Percentiles rank a stretch among this genome's conserved stretches.
These are phyloP conservation scores for Saturnispora zaruensis DNA, from an alignment of 805 yeast genomes.

Conservation along the genomic window DNA sequence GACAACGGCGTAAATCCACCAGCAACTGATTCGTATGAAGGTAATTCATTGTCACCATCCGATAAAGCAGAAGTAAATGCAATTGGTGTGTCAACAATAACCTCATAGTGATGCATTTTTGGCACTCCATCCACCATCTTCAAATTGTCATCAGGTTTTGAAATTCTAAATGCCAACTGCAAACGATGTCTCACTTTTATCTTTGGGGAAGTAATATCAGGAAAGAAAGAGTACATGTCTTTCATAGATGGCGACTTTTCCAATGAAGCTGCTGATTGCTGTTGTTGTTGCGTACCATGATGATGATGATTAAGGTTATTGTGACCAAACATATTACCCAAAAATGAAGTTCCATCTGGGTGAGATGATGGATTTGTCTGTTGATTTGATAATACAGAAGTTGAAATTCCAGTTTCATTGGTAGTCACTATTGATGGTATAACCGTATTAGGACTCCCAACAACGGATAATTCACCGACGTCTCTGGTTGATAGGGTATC, in stretches of 20 bases:
- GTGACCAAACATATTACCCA: conserved; percentile 6
- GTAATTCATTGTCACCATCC: conserved; percentile 29
- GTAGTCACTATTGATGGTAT: conserved; percentile 6
- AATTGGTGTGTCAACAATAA: conserved; percentile 71
- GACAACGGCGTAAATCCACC: conserved; percentile 10
- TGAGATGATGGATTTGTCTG: background rate
- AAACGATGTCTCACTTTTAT: conserved; percentile 57
- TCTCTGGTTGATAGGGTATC: background rate
- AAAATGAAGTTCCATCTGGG: conserved; percentile 5
- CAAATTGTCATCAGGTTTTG: conserved; percentile 46
- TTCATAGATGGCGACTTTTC: conserved; percentile 6
- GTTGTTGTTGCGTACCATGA: background rate
- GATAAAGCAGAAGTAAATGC: conserved; percentile 39
- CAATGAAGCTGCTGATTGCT: background rate
- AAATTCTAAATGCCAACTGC: conserved; percentile 61
- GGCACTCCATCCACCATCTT: conserved; percentile 24
- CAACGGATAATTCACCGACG: conserved; percentile 1
- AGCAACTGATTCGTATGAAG: conserved; percentile 32
- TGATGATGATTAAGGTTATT: background rate
- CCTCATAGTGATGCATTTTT: conserved; percentile 67
- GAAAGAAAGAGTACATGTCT: conserved; percentile 33
- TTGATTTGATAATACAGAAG: conserved; percentile 2
- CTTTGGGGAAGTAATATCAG: conserved; percentile 58
- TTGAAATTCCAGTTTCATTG: conserved; percentile 3
- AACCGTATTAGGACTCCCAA: conserved; percentile 6